Evolutionary conservation across 257 asterid species (phyloP), one percentile per base, ranked within the genome.

Genomic region (Solanum rostratum): DNA sequence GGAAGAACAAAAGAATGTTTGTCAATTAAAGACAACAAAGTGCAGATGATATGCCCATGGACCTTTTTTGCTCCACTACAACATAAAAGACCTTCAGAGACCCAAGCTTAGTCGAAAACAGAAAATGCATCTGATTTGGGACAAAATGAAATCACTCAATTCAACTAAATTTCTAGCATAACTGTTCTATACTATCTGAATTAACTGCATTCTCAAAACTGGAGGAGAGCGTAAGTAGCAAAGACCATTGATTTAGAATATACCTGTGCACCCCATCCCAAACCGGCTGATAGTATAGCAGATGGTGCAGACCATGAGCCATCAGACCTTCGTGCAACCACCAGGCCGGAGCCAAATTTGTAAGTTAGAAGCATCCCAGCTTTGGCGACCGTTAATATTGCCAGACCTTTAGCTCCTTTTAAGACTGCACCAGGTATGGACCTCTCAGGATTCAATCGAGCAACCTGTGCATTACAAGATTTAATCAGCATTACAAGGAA

Each of bases 181-280:
- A 50, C 10, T 27, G 18, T 29, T 50, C 46, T 5, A 52, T 50
- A 52, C 37, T 10, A 50, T 30, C 82, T 50, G 24, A 50, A 78
- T 59, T 27, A 63, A 18, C 45, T 8, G 18, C 82, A 50, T 76
- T 76, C 82, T 29, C 18, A 52, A 49, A 76, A 52, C 62, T 16
- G 82, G 29, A 76, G 60, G 43, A 76, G 24, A 29, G 65, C 29
- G 45, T 76, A 46, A 78, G 6, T 50, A 78, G 82, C 46, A 78
- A 78, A 78, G 46, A 86, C 30, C 41, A n/a, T 5, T 43, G 41
- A 50, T 24, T 43, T 11, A 59, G 52, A 85, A 62, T 69, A 84
- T 88, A 95, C 99, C 98, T 97, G 99, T 10, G 99, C 97, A 81
- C 99, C 99, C 98, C 99, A 97, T 82, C 99, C 99, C 88, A 97